Percentiles rank a stretch among this genome's conserved stretches.
Evolutionary conservation across 2,329 filamentous ascomycete genomes (phyloP).

Genomic region (Xylariaceae sp.): DNA sequence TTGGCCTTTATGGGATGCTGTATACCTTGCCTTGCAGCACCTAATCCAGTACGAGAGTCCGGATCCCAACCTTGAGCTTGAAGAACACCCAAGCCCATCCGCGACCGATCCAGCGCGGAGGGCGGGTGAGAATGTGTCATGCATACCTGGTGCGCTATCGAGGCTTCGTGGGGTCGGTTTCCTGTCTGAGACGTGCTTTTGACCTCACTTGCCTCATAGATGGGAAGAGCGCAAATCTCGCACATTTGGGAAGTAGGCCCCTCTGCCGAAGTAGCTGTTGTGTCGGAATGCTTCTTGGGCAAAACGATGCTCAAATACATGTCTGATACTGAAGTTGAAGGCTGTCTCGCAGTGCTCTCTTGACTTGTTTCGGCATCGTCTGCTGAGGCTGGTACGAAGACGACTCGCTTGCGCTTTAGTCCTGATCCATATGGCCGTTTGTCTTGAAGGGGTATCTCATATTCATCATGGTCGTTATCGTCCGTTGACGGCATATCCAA

Average conservation of each 20-base stretch:
- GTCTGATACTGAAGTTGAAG: constrained; percentile 43
- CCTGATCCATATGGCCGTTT: constrained; percentile 53
- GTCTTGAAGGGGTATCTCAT: constrained; percentile 46
- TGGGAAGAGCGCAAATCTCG: constrained; percentile 57
- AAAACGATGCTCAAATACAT: constrained; percentile 65
- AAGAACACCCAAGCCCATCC: constrained; percentile 66
- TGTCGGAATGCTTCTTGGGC: constrained; percentile 29
- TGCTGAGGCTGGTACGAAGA: constrained; percentile 53
- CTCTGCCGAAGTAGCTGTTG: constrained; percentile 6
- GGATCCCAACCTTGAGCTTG: constrained; percentile 70
- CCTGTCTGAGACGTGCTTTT: constrained; percentile 4
- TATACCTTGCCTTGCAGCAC: constrained; percentile 66
- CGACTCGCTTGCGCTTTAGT: constrained; percentile 48
- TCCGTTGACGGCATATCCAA: constrained; percentile 14
- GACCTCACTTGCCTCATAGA: constrained; percentile 25
- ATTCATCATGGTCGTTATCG: constrained; percentile 18
- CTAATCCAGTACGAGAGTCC: constrained; percentile 67
- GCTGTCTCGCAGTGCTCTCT: constrained; percentile 17
- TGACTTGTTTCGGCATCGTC: constrained; percentile 27
- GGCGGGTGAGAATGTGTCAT: constrained; percentile 67
- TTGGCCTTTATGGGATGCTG: constrained; percentile 69
- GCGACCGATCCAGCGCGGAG: constrained; percentile 63
- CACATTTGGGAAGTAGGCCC: constrained; percentile 35
- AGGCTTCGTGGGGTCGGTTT: constrained; percentile 47
- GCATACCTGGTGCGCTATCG: constrained; percentile 67